Base-by-base conservation (phyloP, 2,329 filamentous ascomycete genomes). In the Truncatella angustata region DNA sequence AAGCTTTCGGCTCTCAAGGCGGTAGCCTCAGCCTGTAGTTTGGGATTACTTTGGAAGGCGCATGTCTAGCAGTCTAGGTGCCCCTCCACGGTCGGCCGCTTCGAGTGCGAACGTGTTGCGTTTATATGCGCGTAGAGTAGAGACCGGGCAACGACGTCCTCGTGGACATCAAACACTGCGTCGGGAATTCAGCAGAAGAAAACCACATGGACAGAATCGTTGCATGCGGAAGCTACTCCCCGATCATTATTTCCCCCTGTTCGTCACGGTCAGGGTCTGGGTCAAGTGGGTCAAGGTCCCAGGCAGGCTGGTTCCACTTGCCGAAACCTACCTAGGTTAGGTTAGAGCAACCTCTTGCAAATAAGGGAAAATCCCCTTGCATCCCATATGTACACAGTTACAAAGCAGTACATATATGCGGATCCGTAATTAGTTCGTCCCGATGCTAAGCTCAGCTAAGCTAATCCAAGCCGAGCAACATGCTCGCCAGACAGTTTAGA, bases 1-100 rank as follows among this genome's bases (percentile, higher is more conserved):
- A 32, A 26, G 10, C 12, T 20, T 11, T 34, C 9, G 24, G 26
- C 24, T 21, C 12, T 47, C 4, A 10, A 11, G n/a, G 32, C 30
- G n/a, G n/a, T 35, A 20, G 34, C 46, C 46, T 36, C 24, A 37
- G 35, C 32, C 46, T 12, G 16, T 23, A 18, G 46, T 49, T 49
- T 49, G 30, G 14, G 32, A 21, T 11, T 39, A 23, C 35, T 21
- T 35, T 30, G 23, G 21, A 6, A 44, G 14, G 43, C 16, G 28
- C 43, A 46, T 46, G 26, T 39, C 36, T 39, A n/a, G n/a, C n/a
- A n/a, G n/a, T n/a, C n/a, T n/a, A n/a, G n/a, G n/a, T n/a, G 11
- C 28, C 24, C 16, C 16, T 18, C 43, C 10, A n/a, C 26, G 14
- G 20, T 14, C 16, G 11, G 14, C 12, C 28, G 5, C 14, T 5